phyloP scores from a whole-genome alignment of 495 filamentous ascomycete genomes.

The Penicillium angulare region DNA sequence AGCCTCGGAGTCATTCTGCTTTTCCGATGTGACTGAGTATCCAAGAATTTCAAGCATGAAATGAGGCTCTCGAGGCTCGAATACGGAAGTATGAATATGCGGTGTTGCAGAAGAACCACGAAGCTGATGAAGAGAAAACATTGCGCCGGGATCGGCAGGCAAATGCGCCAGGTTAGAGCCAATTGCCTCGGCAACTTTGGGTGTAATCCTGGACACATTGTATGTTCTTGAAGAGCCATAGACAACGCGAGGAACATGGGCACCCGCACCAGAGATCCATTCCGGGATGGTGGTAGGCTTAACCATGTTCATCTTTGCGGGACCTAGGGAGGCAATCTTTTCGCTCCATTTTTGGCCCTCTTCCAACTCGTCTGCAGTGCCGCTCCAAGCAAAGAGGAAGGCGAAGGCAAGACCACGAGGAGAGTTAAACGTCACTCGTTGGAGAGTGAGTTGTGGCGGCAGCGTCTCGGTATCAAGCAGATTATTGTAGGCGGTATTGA shows the following conservation, averaged over 20 bases:
- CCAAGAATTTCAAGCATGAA: constrained; percentile 38
- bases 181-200: constrained; percentile 21
- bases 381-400: constrained; percentile 31
- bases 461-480: constrained; percentile 21
- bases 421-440: constrained; percentile 26
- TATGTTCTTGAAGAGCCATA: constrained; percentile 25
- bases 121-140: constrained; percentile 35
- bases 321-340: constrained; percentile 27
- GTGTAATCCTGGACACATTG: constrained; percentile 20
- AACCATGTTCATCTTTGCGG: constrained; percentile 28
- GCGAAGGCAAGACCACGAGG: constrained; percentile 22
- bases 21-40: constrained; percentile 1
- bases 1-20: constrained; percentile 2
- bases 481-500: constrained; percentile 21
- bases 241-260: constrained; percentile 13
- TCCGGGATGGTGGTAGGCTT: constrained; percentile 21
- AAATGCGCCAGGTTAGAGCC: constrained; percentile 19
- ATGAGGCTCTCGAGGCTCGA: constrained; percentile 34
- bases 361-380: constrained; percentile 17
- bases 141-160: constrained; percentile 20
- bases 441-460: constrained; percentile 23
- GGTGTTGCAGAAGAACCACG: constrained; percentile 17
- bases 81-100: constrained; percentile 21
- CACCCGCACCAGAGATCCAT: constrained; percentile 12
- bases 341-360: constrained; percentile 28